Conservation (phyloP, 2,329 filamentous ascomycete species). For the Corniculantispora saksenae region DNA sequence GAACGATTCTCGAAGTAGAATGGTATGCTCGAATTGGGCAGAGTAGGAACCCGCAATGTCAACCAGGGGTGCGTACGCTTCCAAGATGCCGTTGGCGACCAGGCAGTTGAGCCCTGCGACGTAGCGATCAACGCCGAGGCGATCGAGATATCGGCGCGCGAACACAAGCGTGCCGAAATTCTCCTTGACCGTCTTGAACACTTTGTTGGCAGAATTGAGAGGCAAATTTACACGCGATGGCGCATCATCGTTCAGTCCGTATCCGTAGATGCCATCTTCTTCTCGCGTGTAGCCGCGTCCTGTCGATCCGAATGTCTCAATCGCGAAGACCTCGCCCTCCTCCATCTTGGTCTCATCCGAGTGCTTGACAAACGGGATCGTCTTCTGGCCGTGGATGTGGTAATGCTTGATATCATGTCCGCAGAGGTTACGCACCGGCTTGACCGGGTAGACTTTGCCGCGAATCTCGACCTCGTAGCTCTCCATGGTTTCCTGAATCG, state of each 20-base stretch:
- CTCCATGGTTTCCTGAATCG: constrained; percentile 87
- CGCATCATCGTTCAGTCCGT: constrained; percentile 44
- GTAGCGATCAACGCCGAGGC: constrained; percentile 62
- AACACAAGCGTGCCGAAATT: constrained; percentile 65
- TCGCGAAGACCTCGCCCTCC: constrained; percentile 87
- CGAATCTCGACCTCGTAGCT: constrained; percentile 83
- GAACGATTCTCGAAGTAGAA: constrained; percentile 43
- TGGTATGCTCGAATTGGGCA: constrained; percentile 64
- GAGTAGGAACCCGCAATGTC: constrained; percentile 62
- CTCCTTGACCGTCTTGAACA: constrained; percentile 60
- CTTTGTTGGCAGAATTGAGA: constrained; percentile 54
- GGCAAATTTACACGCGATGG: constrained; percentile 37
- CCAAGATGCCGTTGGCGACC: constrained; percentile 57
- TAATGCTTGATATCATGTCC: constrained; percentile 85
- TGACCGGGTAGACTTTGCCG: constrained; percentile 75
- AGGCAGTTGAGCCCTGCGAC: constrained; percentile 61
- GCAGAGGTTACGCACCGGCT: constrained; percentile 78
- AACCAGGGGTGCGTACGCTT: constrained; percentile 56
- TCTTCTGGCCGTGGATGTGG: constrained; percentile 85
- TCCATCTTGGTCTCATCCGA: constrained; percentile 90
- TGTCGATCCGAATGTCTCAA: constrained; percentile 90
- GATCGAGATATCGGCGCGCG: constrained; percentile 62
- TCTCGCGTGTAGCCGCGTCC: constrained; percentile 80
- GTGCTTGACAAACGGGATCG: constrained; percentile 84
- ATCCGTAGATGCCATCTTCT: constrained; percentile 55